Percentiles rank a stretch among this genome's conserved stretches.
Evolutionary conservation across 169 alveolate genomes (phyloP).

Genomic region (Perkinsus marinus): DNA sequence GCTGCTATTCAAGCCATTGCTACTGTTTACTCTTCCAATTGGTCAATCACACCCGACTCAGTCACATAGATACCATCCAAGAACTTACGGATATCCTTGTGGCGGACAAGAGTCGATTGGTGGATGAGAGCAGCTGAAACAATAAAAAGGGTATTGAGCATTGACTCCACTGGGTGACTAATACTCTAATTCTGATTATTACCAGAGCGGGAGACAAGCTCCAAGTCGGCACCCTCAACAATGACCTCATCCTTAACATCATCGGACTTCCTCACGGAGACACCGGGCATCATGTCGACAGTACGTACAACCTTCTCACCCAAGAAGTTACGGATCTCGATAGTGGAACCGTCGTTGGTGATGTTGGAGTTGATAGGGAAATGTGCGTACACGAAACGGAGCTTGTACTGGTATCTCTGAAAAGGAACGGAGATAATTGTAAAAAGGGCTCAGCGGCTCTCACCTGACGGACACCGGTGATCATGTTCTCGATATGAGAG

Average conservation of each 20-base stretch:
- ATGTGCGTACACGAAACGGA: constrained; percentile 98
- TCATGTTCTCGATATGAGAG: constrained; percentile 90
- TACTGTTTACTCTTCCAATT: constrained; percentile 39
- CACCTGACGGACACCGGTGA: constrained; percentile 76
- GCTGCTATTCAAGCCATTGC: not conserved
- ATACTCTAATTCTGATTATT: no score
- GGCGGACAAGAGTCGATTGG: constrained; percentile 88
- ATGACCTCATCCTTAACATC: constrained; percentile 88
- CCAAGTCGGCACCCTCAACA: constrained; percentile 91
- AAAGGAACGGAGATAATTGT: no score
- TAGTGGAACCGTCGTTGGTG: constrained; percentile 76
- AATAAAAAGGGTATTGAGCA: not conserved
- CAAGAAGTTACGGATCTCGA: constrained; percentile 94
- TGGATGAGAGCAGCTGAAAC: constrained; percentile 80
- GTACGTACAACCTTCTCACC: constrained; percentile 95
- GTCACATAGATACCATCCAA: constrained; percentile 98
- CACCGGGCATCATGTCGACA: constrained; percentile 71
- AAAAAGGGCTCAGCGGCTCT: no score
- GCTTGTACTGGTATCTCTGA: constrained; percentile 88
- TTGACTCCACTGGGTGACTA: no score
- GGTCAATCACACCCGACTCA: constrained; percentile 74
- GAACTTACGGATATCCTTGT: constrained; percentile 96
- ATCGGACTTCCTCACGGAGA: constrained; percentile 73
- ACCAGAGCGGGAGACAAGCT: constrained; percentile 87
- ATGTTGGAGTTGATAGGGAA: constrained; percentile 95